Percentiles rank a stretch among this genome's conserved stretches.
Evolutionary conservation across 805 yeast genomes (phyloP).

Genomic region (Starmerella etchellsii): DNA sequence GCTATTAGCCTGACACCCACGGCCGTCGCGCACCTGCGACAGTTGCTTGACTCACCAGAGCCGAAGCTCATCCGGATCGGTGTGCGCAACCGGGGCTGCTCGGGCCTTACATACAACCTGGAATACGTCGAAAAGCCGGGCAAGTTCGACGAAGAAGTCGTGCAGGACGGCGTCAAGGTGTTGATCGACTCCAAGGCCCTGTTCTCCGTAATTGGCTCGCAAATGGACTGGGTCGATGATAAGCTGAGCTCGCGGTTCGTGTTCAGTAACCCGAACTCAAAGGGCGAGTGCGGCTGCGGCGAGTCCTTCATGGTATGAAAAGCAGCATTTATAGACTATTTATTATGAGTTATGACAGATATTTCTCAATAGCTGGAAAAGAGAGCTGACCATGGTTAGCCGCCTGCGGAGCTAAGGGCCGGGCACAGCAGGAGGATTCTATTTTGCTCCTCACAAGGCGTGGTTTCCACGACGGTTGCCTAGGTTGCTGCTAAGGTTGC

Average conservation of each 20-base stretch:
- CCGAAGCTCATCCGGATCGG: conserved; percentile 87
- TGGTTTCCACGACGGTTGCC: no score
- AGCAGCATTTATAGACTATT: no score
- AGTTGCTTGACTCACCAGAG: conserved; percentile 60
- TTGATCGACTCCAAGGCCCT: conserved; percentile 91
- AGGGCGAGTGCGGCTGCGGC: conserved; percentile 98
- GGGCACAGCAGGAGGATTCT: no score
- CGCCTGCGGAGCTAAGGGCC: no score
- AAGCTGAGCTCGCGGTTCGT: conserved; percentile 79
- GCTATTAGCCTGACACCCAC: conserved; percentile 65
- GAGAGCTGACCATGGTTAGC: no score
- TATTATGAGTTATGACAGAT: no score
- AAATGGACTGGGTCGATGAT: conserved; percentile 98
- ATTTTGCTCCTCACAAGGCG: no score
- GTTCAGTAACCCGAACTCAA: conserved; percentile 89
- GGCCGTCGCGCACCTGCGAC: conserved; percentile 61
- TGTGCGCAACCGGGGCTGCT: conserved; percentile 92
- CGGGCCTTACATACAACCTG: conserved; percentile 82
- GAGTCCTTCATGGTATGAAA: conserved; percentile 88
- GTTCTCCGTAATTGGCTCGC: conserved; percentile 89
- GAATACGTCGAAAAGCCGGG: conserved; percentile 85
- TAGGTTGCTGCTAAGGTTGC: no score
- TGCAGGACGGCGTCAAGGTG: conserved; percentile 84
- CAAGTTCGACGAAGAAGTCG: conserved; percentile 88
- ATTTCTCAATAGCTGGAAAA: no score